Conservation (phyloP, 75 land plant genomes). For the Larix kaempferi region DNA sequence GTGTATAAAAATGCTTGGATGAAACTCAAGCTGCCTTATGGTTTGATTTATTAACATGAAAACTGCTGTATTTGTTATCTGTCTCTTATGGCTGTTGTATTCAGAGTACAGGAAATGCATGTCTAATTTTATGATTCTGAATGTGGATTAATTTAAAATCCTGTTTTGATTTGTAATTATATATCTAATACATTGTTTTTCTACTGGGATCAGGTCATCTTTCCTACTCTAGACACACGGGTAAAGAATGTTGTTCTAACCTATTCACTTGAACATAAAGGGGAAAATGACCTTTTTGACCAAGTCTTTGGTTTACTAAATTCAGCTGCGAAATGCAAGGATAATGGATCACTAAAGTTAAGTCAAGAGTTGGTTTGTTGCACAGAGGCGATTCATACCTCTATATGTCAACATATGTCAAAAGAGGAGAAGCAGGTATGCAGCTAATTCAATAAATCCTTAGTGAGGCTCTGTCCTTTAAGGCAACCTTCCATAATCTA, state of each 20-base stretch:
- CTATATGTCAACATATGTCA: constrained; percentile 64
- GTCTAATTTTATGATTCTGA: neutral
- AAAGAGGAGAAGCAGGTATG: constrained; percentile 82
- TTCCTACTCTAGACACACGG: constrained; percentile 59
- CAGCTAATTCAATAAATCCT: neutral
- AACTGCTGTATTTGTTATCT: neutral
- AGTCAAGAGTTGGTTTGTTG: constrained; percentile 47
- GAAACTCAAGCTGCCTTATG: neutral
- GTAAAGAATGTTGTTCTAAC: constrained; percentile 58
- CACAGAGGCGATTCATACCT: constrained; percentile 47
- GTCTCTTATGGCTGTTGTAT: neutral
- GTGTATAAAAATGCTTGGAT: too few species aligned
- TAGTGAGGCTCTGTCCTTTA: neutral
- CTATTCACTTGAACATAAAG: constrained; percentile 62
- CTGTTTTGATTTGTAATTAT: constrained; percentile 1
- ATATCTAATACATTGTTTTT: neutral
- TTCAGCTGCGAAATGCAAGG: constrained; percentile 15
- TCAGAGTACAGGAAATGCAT: neutral
- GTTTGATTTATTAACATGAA: neutral
- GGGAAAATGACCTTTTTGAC: constrained; percentile 53
- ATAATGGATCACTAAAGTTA: constrained; percentile 13
- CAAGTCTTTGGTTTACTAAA: constrained; percentile 37
- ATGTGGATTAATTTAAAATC: neutral
- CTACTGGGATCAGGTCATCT: constrained; percentile 50
- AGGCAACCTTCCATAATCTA: neutral